These are phyloP conservation scores for Ramalina intermedia DNA, from an alignment of 495 filamentous ascomycete species.

Conservation along the genomic window DNA sequence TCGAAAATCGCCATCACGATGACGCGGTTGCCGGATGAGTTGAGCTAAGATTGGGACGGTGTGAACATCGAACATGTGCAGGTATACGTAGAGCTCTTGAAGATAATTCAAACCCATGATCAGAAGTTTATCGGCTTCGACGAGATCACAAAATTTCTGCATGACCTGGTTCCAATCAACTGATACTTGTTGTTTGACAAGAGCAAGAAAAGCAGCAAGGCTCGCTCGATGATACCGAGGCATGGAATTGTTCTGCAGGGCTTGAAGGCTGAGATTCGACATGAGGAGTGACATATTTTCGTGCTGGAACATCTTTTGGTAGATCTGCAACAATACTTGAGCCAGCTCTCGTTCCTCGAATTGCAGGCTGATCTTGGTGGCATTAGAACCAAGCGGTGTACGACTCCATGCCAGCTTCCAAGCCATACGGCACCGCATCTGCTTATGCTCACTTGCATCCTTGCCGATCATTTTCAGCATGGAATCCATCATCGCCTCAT, in stretches of 20 bases:
- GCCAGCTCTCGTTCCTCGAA: slow-evolving; percentile 22
- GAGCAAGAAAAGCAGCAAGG: slow-evolving; percentile 23
- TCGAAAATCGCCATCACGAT: neutral
- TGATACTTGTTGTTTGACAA: slow-evolving; percentile 15
- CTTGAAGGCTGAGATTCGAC: slow-evolving; percentile 1
- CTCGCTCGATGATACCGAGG: slow-evolving; percentile 26
- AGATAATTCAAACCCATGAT: slow-evolving; percentile 16
- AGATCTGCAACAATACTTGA: slow-evolving; percentile 22
- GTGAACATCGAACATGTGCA: slow-evolving; percentile 18
- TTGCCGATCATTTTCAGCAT: neutral
- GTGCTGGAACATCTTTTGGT: slow-evolving; percentile 28
- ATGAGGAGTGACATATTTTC: slow-evolving; percentile 18
- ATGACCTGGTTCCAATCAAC: slow-evolving; percentile 23
- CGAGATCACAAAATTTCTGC: slow-evolving; percentile 11
- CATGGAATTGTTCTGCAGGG: neutral
- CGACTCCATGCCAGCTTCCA: slow-evolving; percentile 12
- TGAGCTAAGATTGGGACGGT: slow-evolving; percentile 3
- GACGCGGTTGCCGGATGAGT: too few relatives aligned
- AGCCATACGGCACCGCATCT: slow-evolving; percentile 10
- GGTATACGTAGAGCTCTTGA: slow-evolving; percentile 16
- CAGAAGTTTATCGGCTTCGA: slow-evolving; percentile 16
- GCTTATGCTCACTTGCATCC: neutral
- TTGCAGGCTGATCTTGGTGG: slow-evolving; percentile 3
- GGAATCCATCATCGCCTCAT: neutral
- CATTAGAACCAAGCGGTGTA: slow-evolving; percentile 3